phyloP scores from a whole-genome alignment of 768 basidiomycete species.

The Cystobasidiopsis lactophilus region DNA sequence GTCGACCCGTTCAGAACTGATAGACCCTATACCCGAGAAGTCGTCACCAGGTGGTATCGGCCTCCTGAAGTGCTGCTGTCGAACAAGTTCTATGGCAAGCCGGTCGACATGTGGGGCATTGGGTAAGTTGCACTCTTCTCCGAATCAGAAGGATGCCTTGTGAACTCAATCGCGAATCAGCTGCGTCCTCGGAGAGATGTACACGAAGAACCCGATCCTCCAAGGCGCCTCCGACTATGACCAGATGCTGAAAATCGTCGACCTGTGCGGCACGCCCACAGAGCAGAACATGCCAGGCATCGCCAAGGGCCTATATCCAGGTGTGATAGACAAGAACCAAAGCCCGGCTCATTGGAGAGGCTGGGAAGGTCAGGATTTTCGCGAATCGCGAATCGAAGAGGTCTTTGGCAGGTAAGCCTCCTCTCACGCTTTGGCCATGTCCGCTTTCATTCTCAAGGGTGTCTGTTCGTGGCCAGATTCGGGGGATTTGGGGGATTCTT shows the following conservation, averaged over 20 bases:
- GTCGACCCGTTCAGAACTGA: slow-evolving; percentile 23
- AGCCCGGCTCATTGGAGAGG: slow-evolving; percentile 5
- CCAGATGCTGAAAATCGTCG: slow-evolving; percentile 73
- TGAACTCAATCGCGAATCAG: slow-evolving; percentile 26
- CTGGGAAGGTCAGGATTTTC: neutral
- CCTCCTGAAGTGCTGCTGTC: slow-evolving; percentile 82
- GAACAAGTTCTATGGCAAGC: slow-evolving; percentile 68
- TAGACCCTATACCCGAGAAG: slow-evolving; percentile 61
- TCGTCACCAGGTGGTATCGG: slow-evolving; percentile 85
- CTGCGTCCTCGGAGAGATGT: slow-evolving; percentile 96
- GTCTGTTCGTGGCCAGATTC: neutral
- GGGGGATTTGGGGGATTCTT: neutral
- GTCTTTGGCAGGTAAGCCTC: slow-evolving; percentile 2
- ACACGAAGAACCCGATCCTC: slow-evolving; percentile 60
- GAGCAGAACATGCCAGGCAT: slow-evolving; percentile 26
- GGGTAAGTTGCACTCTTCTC: slow-evolving; percentile 36
- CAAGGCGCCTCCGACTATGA: slow-evolving; percentile 74
- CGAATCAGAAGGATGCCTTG: neutral
- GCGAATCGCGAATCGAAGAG: neutral
- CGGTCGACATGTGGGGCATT: slow-evolving; percentile 94
- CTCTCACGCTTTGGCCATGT: too few species aligned
- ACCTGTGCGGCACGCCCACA: slow-evolving; percentile 63
- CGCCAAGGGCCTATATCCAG: slow-evolving; percentile 24
- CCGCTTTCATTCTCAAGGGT: neutral
- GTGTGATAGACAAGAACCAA: too few species aligned